Base-by-base conservation (phyloP, 805 yeast species). In the Gaillardinia entomophila region DNA sequence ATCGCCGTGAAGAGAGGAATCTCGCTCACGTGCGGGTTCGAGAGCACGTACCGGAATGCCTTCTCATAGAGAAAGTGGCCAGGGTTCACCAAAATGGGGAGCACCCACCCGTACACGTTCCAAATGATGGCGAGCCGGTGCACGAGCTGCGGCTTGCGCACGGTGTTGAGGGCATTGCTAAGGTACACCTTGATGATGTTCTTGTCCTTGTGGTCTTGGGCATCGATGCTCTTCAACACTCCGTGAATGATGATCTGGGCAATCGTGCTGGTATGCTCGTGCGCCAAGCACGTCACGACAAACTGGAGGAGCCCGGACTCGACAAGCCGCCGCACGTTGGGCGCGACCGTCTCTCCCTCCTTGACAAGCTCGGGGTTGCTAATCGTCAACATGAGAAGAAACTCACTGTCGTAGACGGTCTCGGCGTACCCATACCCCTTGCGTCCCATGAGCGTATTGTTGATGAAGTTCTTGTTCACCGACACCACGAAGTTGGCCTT, bases 31-130 rank as follows among this genome's bases (percentile, higher is more conserved):
- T 49, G 52, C 3, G 85, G 79, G 24, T 75, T 73, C 4, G 74
- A 59, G 24, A 86, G 59, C 8, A 88, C 66, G 70, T 78, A 86
- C 37, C 80, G 71, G 45, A 68, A 75, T 0, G 77, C 75, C 42
- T 76, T 75, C 41, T 88, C 96, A 53, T 81, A 84, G 14, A 90
- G 53, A 44, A 68, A 71, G 40, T 85, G 90, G 0, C 79, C 75
- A 0, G 97, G 96, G 39, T 79, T 76, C 4, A 67, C 53, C 36
- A 85, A 51, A 2, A 85, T 62, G 3, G 75, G 72, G 3, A 77
- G 58, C 24, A 87, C 51, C 32, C 73, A 68, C 1, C 86, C 71
- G 25, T 79, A 54, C 34, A 76, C 50, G 12, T 66, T 58, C 57
- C 82, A 73, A n/a, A 79, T 60, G 12, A 44, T 6, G 1, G n/a